A percentile compares a stretch with the other conserved stretches of the same genome.
Conservation (phyloP, 352 stramenopile genomes). For the Globisporangium nagaii region DNA sequence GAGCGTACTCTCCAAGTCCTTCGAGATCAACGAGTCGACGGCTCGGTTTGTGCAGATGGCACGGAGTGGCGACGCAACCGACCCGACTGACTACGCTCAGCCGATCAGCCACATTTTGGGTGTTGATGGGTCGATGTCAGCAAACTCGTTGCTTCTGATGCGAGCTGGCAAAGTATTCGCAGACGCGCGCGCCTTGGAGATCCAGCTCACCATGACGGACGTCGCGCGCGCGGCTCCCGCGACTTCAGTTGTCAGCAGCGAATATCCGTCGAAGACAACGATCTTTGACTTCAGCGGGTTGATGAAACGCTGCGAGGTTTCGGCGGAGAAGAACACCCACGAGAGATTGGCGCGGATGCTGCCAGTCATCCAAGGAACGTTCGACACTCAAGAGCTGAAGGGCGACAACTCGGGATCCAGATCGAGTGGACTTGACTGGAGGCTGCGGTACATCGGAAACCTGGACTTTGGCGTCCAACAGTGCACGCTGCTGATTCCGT, state of each 20-base stretch:
- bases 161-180: not conserved
- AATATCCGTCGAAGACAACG: not conserved
- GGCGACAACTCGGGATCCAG: not conserved
- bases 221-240: constrained; percentile 5
- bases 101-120: constrained; percentile 20
- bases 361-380: constrained; percentile 27
- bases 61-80: constrained; percentile 1
- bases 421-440: constrained; percentile 19
- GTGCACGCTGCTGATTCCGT: constrained; percentile 26
- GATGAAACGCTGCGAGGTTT: constrained; percentile 13
- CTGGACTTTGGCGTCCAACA: constrained; percentile 42
- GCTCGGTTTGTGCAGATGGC: constrained; percentile 23
- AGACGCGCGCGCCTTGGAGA: constrained; percentile 6
- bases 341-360: constrained; percentile 4
- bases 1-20: constrained; percentile 29
- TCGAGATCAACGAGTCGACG: constrained; percentile 34
- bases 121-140: constrained; percentile 25
- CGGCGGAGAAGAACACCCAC: constrained; percentile 2
- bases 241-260: not conserved
- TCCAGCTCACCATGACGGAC: constrained; percentile 48
- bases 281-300: constrained; percentile 34
- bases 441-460: constrained; percentile 39
- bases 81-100: constrained; percentile 15
- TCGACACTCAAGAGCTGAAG: constrained; percentile 27
- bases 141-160: constrained; percentile 8